phyloP scores from a whole-genome alignment of 768 basidiomycete genomes.

The Suillus luteus region DNA sequence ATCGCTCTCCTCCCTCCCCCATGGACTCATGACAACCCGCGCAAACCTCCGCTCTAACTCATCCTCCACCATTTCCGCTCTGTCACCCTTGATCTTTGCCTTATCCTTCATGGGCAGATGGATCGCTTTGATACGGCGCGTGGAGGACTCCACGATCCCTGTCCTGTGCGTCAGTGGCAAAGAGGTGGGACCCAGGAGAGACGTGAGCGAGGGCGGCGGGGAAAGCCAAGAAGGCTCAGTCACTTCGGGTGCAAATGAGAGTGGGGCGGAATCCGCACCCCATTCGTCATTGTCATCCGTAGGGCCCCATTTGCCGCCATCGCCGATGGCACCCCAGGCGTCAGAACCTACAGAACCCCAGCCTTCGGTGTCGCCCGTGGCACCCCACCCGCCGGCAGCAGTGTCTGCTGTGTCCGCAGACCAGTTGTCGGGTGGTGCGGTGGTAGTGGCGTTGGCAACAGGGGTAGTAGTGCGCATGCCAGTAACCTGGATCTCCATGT shows the following conservation, averaged over 20 bases:
- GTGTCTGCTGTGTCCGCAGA: constrained; percentile 7
- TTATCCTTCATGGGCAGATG: constrained; percentile 37
- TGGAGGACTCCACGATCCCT: constrained; percentile 66
- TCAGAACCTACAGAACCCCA: constrained; percentile 12
- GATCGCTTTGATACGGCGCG: constrained; percentile 56
- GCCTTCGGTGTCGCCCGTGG: constrained; percentile 1
- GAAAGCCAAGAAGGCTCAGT: constrained; percentile 28
- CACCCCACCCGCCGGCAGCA: constrained; percentile 18
- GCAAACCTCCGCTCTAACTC: constrained; percentile 50
- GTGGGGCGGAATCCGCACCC: constrained; percentile 11
- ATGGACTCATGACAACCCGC: constrained; percentile 56
- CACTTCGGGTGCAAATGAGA: constrained; percentile 17
- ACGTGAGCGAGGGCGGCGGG: constrained; percentile 32
- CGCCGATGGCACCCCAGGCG: constrained; percentile 16
- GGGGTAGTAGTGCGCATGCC: constrained; percentile 1
- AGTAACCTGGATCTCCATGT: constrained; percentile 21
- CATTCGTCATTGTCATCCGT: constrained; percentile 16
- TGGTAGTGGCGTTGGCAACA: constrained; percentile 1
- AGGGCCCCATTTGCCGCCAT: constrained; percentile 15
- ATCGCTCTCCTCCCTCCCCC: constrained; percentile 46
- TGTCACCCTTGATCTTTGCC: background rate
- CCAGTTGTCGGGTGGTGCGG: constrained; percentile 5
- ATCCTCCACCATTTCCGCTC: constrained; percentile 41
- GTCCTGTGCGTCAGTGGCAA: constrained; percentile 64
- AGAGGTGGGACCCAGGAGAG: constrained; percentile 54